A percentile compares a stretch with the other conserved stretches of the same genome.
Evolutionary conservation across 164 flowering plant genomes (phyloP).

Genomic region (Magnolia officinalis): DNA sequence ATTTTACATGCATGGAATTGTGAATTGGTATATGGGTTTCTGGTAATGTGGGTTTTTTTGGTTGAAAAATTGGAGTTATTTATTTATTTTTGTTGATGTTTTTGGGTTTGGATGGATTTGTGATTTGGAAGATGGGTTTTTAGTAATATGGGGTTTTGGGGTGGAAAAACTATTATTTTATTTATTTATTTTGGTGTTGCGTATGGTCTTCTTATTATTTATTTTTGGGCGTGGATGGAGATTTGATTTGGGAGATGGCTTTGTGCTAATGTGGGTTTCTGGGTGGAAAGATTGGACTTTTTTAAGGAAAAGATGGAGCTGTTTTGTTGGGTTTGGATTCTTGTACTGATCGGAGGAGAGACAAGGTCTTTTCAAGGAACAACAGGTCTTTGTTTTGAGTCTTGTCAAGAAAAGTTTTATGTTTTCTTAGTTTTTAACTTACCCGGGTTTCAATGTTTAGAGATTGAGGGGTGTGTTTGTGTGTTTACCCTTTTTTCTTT

Average conservation of each 20-base stretch:
- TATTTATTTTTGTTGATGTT: neutral
- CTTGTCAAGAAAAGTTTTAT: slow-evolving; percentile 35
- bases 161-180: neutral
- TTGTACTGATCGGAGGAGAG: neutral
- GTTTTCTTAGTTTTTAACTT: neutral
- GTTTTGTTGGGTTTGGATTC: slow-evolving; percentile 13
- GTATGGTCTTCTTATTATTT: neutral
- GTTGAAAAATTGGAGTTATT: slow-evolving; percentile 15
- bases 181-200: neutral
- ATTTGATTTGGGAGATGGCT: neutral
- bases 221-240: neutral
- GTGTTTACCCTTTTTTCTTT: slow-evolving; percentile 9
- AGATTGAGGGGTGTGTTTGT: slow-evolving; percentile 9
- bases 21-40: neutral
- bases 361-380: slow-evolving; percentile 38
- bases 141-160: neutral
- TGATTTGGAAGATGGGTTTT: neutral
- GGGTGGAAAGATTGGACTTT: slow-evolving; percentile 6
- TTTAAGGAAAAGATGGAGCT: slow-evolving; percentile 12
- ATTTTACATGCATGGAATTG: slow-evolving; percentile 8
- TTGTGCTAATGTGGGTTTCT: neutral
- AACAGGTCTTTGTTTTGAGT: slow-evolving; percentile 25
- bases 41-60: slow-evolving; percentile 8
- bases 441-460: slow-evolving; percentile 1
- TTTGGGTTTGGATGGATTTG: neutral